A percentile compares a stretch with the other conserved stretches of the same genome.
Evolutionary conservation across 176 grass and related monocot genomes (phyloP).

Genomic region (Pontederia paniculata): DNA sequence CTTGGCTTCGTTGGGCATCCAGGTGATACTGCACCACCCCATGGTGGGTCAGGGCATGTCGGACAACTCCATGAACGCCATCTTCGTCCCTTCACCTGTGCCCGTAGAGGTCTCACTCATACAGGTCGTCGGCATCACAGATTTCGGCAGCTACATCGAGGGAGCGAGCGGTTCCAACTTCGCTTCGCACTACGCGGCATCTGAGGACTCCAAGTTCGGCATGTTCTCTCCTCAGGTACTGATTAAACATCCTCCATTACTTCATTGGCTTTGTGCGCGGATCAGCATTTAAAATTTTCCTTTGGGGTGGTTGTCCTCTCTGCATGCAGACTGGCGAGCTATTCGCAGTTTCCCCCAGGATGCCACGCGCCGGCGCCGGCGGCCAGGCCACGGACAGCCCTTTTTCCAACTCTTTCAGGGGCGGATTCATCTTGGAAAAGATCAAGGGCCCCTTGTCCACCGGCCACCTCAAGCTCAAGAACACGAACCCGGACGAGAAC

Average conservation of each 20-base stretch:
- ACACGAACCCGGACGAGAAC: constrained; percentile 45
- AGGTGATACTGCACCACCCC: not conserved
- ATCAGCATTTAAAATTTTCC: too few species aligned
- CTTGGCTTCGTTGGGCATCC: not conserved
- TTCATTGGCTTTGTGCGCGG: too few species aligned
- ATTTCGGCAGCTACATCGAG: not conserved
- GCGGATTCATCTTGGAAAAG: constrained; percentile 73
- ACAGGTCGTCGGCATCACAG: not conserved
- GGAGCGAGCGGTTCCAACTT: not conserved
- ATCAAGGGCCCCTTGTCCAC: constrained; percentile 52
- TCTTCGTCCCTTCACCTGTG: not conserved
- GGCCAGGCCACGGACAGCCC: too few species aligned
- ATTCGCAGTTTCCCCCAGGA: too few species aligned
- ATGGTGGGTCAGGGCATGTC: not conserved
- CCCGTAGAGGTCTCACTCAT: constrained; percentile 1
- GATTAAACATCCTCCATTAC: too few species aligned
- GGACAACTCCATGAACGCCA: constrained; percentile 2
- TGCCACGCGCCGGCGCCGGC: too few species aligned
- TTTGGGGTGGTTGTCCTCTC: too few species aligned
- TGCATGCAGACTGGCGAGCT: too few species aligned
- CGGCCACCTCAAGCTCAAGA: constrained; percentile 38
- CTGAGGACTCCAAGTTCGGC: too few species aligned
- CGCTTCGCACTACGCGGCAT: not conserved
- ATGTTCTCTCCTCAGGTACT: too few species aligned
- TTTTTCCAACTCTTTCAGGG: constrained; percentile 18